phyloP scores from a whole-genome alignment of 2,329 filamentous ascomycete species.

The Talaromyces sp. region DNA sequence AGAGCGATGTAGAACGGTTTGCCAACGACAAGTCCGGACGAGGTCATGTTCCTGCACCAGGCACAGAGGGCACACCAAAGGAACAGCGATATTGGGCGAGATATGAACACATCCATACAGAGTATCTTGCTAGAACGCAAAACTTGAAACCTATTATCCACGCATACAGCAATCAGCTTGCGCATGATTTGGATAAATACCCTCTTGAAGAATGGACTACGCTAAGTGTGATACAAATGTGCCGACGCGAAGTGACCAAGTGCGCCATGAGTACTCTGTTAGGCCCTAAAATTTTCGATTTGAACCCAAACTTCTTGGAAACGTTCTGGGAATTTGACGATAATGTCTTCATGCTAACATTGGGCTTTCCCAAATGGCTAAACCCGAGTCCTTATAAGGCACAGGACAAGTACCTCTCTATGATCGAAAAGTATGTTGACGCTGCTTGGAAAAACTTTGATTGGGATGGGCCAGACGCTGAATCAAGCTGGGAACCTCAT shows the following conservation, averaged over 20 bases:
- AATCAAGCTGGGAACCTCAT: background rate
- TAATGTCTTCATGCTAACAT: background rate
- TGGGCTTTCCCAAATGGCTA: background rate
- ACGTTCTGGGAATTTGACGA: background rate
- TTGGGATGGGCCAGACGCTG: background rate
- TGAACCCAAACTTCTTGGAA: background rate
- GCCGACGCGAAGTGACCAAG: background rate
- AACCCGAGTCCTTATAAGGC: background rate
- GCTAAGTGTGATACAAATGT: background rate
- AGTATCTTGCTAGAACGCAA: background rate
- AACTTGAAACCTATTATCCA: background rate
- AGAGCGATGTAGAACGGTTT: background rate
- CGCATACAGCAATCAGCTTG: background rate
- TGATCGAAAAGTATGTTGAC: background rate
- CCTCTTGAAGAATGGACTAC: background rate
- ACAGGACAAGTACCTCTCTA: background rate
- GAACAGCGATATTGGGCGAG: background rate
- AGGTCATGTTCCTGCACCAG: background rate
- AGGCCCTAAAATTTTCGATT: background rate
- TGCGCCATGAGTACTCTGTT: background rate
- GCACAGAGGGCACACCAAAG: background rate
- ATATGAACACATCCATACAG: background rate
- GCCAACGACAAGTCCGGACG: background rate
- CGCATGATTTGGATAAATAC: background rate
- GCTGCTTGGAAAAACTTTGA: background rate